A percentile compares a stretch with the other conserved stretches of the same genome.
phyloP scores from a whole-genome alignment of 192 early-diverging fungal species.

The Coemansia sp. region DNA sequence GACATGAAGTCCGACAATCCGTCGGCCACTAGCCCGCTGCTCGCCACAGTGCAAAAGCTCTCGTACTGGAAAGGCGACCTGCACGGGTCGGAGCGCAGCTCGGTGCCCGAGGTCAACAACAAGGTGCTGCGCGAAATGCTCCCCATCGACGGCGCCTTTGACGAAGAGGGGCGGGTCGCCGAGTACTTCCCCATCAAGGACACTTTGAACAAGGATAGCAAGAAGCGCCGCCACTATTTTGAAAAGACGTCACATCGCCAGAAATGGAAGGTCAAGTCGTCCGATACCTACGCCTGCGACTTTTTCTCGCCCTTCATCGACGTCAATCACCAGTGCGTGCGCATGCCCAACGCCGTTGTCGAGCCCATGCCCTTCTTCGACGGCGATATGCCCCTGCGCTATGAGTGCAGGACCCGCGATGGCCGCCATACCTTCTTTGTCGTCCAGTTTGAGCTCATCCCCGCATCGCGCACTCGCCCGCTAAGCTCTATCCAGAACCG shows the following conservation, averaged over 20 bases:
- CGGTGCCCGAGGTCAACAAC: conserved; percentile 54
- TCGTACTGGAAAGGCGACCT: conserved; percentile 53
- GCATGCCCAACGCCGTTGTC: conserved; percentile 55
- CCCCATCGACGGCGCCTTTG: conserved; percentile 52
- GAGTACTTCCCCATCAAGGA: conserved; percentile 55
- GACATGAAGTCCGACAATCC: conserved; percentile 57
- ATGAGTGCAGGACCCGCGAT: conserved; percentile 52
- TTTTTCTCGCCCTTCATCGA: conserved; percentile 58
- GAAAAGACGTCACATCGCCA: conserved; percentile 52
- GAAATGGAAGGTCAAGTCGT: conserved; percentile 43
- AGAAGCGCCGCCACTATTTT: conserved; percentile 53
- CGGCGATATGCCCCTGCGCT: conserved; percentile 52
- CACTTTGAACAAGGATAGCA: conserved; percentile 51
- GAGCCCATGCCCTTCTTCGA: conserved; percentile 58
- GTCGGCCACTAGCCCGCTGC: conserved; percentile 50
- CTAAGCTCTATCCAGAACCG: conserved; percentile 33
- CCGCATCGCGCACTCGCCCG: conserved; percentile 42
- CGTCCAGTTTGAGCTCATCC: conserved; percentile 56
- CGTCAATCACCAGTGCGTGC: conserved; percentile 58
- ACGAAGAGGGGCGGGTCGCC: conserved; percentile 42
- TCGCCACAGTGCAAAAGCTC: conserved; percentile 54
- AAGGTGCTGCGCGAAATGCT: conserved; percentile 52
- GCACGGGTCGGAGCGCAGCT: conserved; percentile 34
- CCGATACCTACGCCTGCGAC: conserved; percentile 51
- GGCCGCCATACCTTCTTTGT: conserved; percentile 50